Base-by-base conservation (phyloP, 768 basidiomycete species). In the Rhizopogon roseolus region DNA sequence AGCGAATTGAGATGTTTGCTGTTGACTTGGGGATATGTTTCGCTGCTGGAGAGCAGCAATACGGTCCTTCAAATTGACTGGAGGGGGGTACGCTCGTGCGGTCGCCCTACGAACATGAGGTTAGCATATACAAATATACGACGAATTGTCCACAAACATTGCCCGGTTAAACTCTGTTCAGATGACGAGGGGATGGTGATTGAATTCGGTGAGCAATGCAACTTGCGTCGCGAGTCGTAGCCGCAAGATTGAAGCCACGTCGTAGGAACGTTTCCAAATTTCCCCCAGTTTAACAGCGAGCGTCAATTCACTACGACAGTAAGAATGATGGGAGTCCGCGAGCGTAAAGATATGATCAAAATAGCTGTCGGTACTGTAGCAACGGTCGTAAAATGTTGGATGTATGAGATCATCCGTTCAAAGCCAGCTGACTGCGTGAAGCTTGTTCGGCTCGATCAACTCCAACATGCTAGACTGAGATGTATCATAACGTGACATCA, bases 41-140 rank as follows among this genome's bases (percentile, higher is more conserved):
- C 80, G 78, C 60, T 88, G 88, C 65, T 92, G 82, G 46, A 92
- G 73, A 27, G 88, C 88, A 16, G 90, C 90, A 57, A 92, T 91
- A 51, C 90, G 85, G 60, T 91, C 89, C 70, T 85, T 90, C 64
- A 91, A 80, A 66, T 86, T 88, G 49, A 72, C 74, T 19, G 56
- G 58, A 13, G 57, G 43, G 22, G 62, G 52, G 38, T 57, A 39
- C 11, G 58, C 56, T 62, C 64, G 63, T 44, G 66, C 58, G 48
- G 63, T 49, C 25, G 66, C 62, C 64, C 66, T 70, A 54, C 9
- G 45, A 43, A 14, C 16, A 5, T 14, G 50, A 41, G 34, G 63
- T 70, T 50, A 70, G 62, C 52, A 19, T 22, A 40, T 28, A 6
- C 38, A 9, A 16, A 29, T 16, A 34, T 27, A 39, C 19, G 29